Conservation (phyloP, 1,284 basidiomycete genomes). For the Somion occarium region DNA sequence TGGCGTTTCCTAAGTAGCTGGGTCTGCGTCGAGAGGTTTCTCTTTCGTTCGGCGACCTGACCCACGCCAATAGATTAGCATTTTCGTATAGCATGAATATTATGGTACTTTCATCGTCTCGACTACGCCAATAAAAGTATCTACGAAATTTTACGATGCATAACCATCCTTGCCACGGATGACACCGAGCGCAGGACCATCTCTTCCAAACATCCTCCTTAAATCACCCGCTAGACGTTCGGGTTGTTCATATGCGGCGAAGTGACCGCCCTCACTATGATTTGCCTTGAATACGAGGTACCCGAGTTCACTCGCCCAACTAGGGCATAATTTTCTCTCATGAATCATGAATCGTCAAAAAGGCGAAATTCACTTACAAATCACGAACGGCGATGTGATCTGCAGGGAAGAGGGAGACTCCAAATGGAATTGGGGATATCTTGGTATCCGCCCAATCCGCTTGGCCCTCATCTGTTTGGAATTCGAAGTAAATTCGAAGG, state of each 20-base stretch:
- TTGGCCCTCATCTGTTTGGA: not conserved
- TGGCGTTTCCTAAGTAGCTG: too few relatives aligned
- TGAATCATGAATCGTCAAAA: not conserved
- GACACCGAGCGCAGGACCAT: conserved; percentile 10
- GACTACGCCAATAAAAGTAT: too few relatives aligned
- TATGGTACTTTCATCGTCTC: too few relatives aligned
- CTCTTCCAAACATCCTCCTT: conserved; percentile 20
- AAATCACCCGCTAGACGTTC: conserved; percentile 24
- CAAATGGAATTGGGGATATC: conserved; percentile 1
- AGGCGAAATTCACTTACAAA: too few relatives aligned
- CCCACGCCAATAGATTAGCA: too few relatives aligned
- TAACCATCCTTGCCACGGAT: conserved; percentile 13
- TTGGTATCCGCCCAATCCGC: too few relatives aligned
- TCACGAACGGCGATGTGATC: not conserved
- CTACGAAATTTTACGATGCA: too few relatives aligned
- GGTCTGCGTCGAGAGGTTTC: too few relatives aligned
- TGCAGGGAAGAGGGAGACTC: conserved; percentile 3
- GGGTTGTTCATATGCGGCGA: conserved; percentile 26
- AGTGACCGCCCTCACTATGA: conserved; percentile 27
- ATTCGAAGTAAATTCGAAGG: conserved; percentile 35
- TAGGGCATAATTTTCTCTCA: too few relatives aligned
- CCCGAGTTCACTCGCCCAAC: conserved; percentile 20
- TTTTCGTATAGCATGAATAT: too few relatives aligned
- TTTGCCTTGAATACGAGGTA: conserved; percentile 24
- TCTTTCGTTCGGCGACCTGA: too few relatives aligned